Conservation (phyloP, 176 grass and related monocot species). For the Oryza coarctata region DNA sequence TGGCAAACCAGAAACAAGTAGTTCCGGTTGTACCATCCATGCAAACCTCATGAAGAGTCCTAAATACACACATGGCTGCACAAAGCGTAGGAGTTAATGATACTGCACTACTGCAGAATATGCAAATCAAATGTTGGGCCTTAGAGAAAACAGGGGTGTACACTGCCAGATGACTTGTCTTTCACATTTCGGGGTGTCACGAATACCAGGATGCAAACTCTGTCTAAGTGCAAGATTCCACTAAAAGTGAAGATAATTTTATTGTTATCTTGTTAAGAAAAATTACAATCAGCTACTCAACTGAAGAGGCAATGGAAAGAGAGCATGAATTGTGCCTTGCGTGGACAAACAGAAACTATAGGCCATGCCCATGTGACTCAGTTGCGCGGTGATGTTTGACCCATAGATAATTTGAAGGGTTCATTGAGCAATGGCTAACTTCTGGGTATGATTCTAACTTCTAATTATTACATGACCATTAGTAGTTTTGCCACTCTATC, state of each 20-base stretch:
- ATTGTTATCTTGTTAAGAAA: background rate
- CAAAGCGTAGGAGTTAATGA: background rate
- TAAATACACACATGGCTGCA: constrained; percentile 93
- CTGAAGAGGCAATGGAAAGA: background rate
- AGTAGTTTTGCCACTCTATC: background rate
- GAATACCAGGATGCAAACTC: background rate
- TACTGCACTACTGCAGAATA: background rate
- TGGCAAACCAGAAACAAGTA: constrained; percentile 86
- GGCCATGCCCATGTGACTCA: background rate
- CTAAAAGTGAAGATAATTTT: background rate
- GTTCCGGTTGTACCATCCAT: constrained; percentile 89
- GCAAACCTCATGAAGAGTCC: constrained; percentile 88
- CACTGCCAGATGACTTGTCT: background rate
- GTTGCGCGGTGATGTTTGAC: background rate
- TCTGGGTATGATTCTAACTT: background rate
- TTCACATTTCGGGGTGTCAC: background rate
- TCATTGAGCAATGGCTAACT: background rate
- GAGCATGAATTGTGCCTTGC: background rate
- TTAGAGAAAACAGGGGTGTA: background rate
- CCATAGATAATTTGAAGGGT: background rate
- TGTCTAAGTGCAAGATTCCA: background rate
- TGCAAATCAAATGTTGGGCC: background rate
- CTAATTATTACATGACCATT: background rate
- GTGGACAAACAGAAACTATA: background rate
- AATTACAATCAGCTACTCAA: background rate